Evolutionary conservation across 2,329 filamentous ascomycete species (phyloP), one percentile per base, ranked within the genome.

Genomic region (Penicillium sp.): DNA sequence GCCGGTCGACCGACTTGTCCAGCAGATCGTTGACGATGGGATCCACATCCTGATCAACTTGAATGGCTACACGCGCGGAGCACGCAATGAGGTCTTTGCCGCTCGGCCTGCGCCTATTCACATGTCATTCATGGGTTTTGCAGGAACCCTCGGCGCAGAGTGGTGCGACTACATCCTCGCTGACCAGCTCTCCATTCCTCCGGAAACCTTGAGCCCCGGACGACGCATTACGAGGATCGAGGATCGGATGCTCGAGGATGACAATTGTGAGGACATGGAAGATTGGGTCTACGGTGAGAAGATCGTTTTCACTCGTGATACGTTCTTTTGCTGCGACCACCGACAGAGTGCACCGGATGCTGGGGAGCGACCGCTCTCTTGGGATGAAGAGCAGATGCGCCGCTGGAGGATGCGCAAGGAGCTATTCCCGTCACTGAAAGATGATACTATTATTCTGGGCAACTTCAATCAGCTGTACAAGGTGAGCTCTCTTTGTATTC

Each of bases 111-210:
- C 93, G 2, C 95, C 95, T 0, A 92, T 99, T 47, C 95, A 99
- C 68, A 99, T 99, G 95, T 97, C 95, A 0, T 99, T 99, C 73
- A 99, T 99, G 95, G 95, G 95, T 0, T 99, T 99, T 75, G 95
- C 95, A 0, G 95, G 95, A 10, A 97, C 94, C 0, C 82, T 99
- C 0, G 95, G 95, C 6, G 95, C 95, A 2, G 95, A 99, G 75
- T 99, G 95, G 95, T 99, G 95, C 70, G 95, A 99, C 75, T 99
- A 99, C 73, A 88, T 99, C 17, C 85, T 98, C 28, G 93, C 95
- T 3, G 95, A 99, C 72, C 84, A 90, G 55, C 94, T 90, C 1
- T 93, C 95, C 0, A 89, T 99, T 57, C 95, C 95, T 0, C 85
- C 84, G 0, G 86, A 88, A 28, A 97, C 94, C 0, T 82, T 98